Conservation (phyloP, 257 asterid species). For the Echium plantagineum region DNA sequence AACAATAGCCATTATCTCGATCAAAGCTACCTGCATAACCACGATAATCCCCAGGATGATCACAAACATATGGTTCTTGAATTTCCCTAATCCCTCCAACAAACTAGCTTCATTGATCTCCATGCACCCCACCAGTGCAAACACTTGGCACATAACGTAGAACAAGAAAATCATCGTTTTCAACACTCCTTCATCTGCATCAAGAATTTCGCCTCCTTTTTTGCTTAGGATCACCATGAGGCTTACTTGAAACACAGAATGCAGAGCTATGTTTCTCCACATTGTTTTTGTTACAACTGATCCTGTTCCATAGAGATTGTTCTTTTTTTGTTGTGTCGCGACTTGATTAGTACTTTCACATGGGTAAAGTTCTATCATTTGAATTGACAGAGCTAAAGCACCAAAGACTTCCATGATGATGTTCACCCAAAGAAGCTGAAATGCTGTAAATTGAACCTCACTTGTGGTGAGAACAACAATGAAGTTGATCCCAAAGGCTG, state of each 20-base stretch:
- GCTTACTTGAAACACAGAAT: slow-evolving; percentile 18
- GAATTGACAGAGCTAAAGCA: slow-evolving; percentile 20
- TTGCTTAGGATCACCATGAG: slow-evolving; percentile 11
- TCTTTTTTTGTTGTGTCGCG: background rate
- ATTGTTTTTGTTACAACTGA: slow-evolving; percentile 17
- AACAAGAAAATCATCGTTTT: slow-evolving; percentile 18
- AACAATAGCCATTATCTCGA: slow-evolving; percentile 16
- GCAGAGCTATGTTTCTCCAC: slow-evolving; percentile 20
- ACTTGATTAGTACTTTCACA: background rate
- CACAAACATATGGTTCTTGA: slow-evolving; percentile 5
- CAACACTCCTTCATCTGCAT: slow-evolving; percentile 7
- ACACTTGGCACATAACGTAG: slow-evolving; percentile 30
- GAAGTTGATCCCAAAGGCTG: slow-evolving; percentile 25
- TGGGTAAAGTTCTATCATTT: slow-evolving; percentile 6
- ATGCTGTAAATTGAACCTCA: slow-evolving; percentile 13
- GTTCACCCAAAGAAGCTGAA: slow-evolving; percentile 34
- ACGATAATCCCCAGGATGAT: slow-evolving; percentile 5
- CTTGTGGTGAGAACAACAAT: slow-evolving; percentile 9
- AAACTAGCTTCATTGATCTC: slow-evolving; percentile 3
- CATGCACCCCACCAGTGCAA: slow-evolving; percentile 17
- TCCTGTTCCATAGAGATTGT: slow-evolving; percentile 5
- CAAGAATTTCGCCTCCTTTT: slow-evolving; percentile 17
- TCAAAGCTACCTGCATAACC: slow-evolving; percentile 12
- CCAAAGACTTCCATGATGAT: slow-evolving; percentile 22
- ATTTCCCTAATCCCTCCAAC: background rate